A percentile compares a stretch with the other conserved stretches of the same genome.
phyloP scores from a whole-genome alignment of 345 rosid genomes.

The Euphorbia peplus region DNA sequence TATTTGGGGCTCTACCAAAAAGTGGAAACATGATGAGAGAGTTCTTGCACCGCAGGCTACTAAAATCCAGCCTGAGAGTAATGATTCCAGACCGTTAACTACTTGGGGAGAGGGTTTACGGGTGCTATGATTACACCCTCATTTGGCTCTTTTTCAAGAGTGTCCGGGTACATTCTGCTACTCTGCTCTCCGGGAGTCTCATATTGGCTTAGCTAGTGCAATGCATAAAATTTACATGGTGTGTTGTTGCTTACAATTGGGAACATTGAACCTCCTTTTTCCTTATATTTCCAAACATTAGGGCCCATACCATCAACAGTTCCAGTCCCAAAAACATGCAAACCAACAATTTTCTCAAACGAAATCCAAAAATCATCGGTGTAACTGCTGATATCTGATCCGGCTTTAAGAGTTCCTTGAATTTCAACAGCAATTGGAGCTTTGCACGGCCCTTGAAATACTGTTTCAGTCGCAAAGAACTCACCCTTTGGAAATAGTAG shows the following conservation, averaged over 20 bases:
- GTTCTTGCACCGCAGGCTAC: too few relatives aligned
- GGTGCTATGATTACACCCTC: too few relatives aligned
- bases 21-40: too few relatives aligned
- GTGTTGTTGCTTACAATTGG: conserved; percentile 21
- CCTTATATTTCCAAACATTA: conserved; percentile 44
- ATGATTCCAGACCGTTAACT: too few relatives aligned
- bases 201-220: neutral
- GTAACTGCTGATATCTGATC: conserved; percentile 24
- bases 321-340: conserved; percentile 54
- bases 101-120: neutral
- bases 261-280: conserved; percentile 19
- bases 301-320: conserved; percentile 63
- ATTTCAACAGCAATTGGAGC: conserved; percentile 27
- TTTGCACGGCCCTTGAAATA: conserved; percentile 47
- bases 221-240: too few relatives aligned
- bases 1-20: too few relatives aligned
- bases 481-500: conserved; percentile 41
- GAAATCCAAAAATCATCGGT: conserved; percentile 43
- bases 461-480: conserved; percentile 27
- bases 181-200: too few relatives aligned
- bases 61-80: too few relatives aligned
- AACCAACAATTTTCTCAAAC: conserved; percentile 47
- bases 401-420: conserved; percentile 36
- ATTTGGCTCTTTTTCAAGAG: too few relatives aligned
- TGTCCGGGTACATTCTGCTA: too few relatives aligned